These are phyloP conservation scores for Mortierella sp. DNA, from an alignment of 371 early-diverging fungal genomes.

Conservation along the genomic window DNA sequence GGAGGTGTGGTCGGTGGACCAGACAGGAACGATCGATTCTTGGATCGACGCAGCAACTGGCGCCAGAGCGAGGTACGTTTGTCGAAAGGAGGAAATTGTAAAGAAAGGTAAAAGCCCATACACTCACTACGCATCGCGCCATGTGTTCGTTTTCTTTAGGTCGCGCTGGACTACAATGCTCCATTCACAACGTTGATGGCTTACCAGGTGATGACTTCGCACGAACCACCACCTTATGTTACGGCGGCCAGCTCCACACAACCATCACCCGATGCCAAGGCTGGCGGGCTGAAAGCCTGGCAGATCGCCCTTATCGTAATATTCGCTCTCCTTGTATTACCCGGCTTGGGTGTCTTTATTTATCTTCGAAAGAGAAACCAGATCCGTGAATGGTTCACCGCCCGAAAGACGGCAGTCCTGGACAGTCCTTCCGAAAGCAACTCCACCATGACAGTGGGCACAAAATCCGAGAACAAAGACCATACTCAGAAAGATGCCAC, in stretches of 20 bases:
- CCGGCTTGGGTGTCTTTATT: background rate
- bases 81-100: constrained; percentile 2
- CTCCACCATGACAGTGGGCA: too few species aligned
- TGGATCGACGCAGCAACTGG: constrained; percentile 61
- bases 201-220: constrained; percentile 59
- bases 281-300: constrained; percentile 11
- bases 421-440: background rate
- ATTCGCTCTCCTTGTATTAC: background rate
- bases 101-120: background rate
- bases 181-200: constrained; percentile 69
- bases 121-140: too few species aligned
- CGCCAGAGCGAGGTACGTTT: constrained; percentile 59
- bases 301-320: constrained; percentile 2
- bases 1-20: constrained; percentile 73
- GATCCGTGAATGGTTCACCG: constrained; percentile 4
- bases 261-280: background rate
- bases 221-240: constrained; percentile 63
- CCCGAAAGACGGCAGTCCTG: background rate
- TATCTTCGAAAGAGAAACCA: constrained; percentile 6
- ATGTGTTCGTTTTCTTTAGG: constrained; percentile 35
- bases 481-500: too few species aligned
- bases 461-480: too few species aligned
- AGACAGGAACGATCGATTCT: constrained; percentile 60
- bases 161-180: constrained; percentile 73
- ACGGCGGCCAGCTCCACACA: constrained; percentile 24